Evolutionary conservation across 345 rosid species (phyloP), one percentile per base, ranked within the genome.

Genomic region (Iberis pinnata): DNA sequence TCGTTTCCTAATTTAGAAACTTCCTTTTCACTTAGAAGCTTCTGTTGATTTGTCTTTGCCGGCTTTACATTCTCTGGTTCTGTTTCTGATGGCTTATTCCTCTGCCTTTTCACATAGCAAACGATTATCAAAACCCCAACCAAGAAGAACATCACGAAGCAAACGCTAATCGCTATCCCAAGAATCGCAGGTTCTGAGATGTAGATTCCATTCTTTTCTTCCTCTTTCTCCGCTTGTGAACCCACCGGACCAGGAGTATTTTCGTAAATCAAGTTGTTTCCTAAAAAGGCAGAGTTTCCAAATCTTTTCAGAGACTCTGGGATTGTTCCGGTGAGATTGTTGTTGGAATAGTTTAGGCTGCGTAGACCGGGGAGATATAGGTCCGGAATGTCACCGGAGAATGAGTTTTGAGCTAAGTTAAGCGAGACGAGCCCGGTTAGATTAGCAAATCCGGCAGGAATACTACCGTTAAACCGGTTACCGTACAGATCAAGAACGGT

Each of bases 341-440:
- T 90, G 71, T 84, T 72, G 35, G 88, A 68, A 9, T 87, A 47
- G 71, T 79, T 78, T 29, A 90, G 67, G 63, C 58, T 66, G 12
- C 70, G 84, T 67, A 90, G 47, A 22, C 63, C 73, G 4, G 82
- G 56, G 29, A 72, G 67, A 56, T 65, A 47, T 15, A 84, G 59
- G 57, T 82, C 78, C 14, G 98, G 89, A 58, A 90, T 78, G 35
- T 72, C 76, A 38, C 96, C 95, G 1, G 85, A 79, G 17, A 90
- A 75, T 0, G 75, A 75, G 76, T 90, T 90, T 44, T 82, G 53
- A 8, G 86, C 89, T 2, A 90, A 73, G 60, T 69, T 67, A 67
- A 90, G 63, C 56, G 74, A 60, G 11, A 70, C 25, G 18, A 90
- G 89, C 39, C 70, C 74, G 33, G 79, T 76, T 49, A 81, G 62